These are phyloP conservation scores for Biscogniauxia marginata DNA, from an alignment of 2,329 filamentous ascomycete species.

Conservation along the genomic window DNA sequence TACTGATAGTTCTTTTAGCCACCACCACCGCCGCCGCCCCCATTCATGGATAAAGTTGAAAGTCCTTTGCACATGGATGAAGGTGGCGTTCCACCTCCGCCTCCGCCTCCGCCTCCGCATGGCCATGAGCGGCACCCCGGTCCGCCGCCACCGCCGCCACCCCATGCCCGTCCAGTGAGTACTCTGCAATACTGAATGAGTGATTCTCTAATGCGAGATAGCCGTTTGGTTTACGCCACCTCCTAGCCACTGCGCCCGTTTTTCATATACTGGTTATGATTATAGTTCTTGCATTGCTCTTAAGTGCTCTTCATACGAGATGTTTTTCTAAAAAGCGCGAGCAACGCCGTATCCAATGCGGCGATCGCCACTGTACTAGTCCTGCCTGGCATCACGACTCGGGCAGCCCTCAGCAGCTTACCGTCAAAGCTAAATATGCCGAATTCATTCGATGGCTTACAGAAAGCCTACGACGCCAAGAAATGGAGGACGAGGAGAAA, in stretches of 20 bases:
- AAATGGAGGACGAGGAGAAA: constrained; percentile 37
- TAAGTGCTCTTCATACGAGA: constrained; percentile 26
- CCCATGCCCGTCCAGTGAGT: constrained; percentile 7
- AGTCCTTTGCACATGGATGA: not conserved
- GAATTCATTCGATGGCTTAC: constrained; percentile 32
- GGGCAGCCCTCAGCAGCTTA: constrained; percentile 8
- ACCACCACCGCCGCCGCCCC: not conserved
- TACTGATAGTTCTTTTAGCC: not conserved
- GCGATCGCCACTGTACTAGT: constrained; percentile 27
- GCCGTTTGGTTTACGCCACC: constrained; percentile 13
- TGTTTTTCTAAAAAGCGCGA: constrained; percentile 25
- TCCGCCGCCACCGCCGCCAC: constrained; percentile 4
- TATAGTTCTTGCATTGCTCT: constrained; percentile 26
- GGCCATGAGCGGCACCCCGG: not conserved
- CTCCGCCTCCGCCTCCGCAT: constrained; percentile 2
- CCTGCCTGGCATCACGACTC: constrained; percentile 10
- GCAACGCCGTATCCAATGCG: constrained; percentile 28
- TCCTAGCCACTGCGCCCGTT: constrained; percentile 6
- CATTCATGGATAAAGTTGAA: not conserved
- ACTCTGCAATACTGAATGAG: not conserved
- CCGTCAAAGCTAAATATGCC: constrained; percentile 25
- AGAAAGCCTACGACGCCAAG: constrained; percentile 17
- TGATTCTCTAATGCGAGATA: constrained; percentile 9
- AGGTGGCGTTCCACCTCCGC: not conserved
- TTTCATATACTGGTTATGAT: constrained; percentile 18